Evolutionary conservation across 2,329 filamentous ascomycete genomes (phyloP).

Genomic region (Cephalotrichum gorgonifer): DNA sequence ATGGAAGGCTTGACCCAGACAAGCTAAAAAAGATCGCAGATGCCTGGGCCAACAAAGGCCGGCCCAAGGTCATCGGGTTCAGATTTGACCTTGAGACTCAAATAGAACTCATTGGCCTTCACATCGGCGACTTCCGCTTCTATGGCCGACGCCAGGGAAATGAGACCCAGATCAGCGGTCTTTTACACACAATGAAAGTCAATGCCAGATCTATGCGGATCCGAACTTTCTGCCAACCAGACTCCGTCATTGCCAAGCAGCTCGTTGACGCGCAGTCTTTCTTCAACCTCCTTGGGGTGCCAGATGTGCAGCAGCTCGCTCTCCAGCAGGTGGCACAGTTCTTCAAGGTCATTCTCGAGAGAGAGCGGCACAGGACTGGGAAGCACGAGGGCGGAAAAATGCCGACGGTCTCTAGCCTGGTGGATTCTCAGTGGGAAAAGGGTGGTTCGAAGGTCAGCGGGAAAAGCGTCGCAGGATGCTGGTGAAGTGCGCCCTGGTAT

Average conservation of each 20-base stretch:
- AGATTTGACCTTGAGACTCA: conserved; percentile 52
- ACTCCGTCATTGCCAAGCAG: conserved; percentile 47
- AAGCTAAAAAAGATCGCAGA: conserved; percentile 42
- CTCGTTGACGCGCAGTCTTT: conserved; percentile 41
- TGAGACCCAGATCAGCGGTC: conserved; percentile 29
- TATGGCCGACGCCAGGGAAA: conserved; percentile 35
- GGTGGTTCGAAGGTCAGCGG: background rate
- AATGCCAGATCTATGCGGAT: conserved; percentile 42
- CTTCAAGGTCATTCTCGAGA: conserved; percentile 41
- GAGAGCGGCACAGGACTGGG: conserved; percentile 24
- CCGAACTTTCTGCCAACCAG: conserved; percentile 47
- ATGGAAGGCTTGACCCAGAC: conserved; percentile 40
- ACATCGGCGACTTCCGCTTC: conserved; percentile 43
- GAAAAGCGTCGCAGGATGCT: background rate
- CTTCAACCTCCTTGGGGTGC: conserved; percentile 36
- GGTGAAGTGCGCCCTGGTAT: background rate
- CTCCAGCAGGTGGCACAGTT: conserved; percentile 41
- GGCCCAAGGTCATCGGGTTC: conserved; percentile 44
- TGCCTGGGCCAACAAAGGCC: conserved; percentile 39
- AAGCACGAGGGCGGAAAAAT: conserved; percentile 12
- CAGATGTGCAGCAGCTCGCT: conserved; percentile 30
- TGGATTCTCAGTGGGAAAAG: conserved; percentile 4
- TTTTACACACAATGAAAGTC: conserved; percentile 40
- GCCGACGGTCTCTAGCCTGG: conserved; percentile 2
- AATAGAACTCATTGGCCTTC: conserved; percentile 40